Evolutionary conservation across 345 rosid genomes (phyloP), one percentile per base, ranked within the genome.

Genomic region (Bruguiera parviflora): DNA sequence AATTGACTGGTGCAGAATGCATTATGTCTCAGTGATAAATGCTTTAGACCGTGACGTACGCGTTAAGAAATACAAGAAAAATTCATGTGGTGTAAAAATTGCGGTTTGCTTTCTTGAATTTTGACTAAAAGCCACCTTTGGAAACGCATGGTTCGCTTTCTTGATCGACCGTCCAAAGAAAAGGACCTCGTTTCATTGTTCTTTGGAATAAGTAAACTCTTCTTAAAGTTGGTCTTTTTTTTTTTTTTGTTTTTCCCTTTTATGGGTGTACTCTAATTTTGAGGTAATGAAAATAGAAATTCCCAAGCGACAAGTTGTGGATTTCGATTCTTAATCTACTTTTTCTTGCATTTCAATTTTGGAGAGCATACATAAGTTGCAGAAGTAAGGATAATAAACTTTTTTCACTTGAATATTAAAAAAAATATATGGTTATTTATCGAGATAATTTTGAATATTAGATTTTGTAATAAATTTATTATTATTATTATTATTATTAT

Each of bases 141-240:
- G 10, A 24, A 56, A 22, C 29, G 10, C 58, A 56, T 10, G 29
- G 22, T 56, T 56, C 59, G 59, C 59, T 56, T 24, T 22, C 59
- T 27, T 15, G 25, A 24, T 56, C 59, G 18, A 56, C 59, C 59
- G 59, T 56, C 59, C 59, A 56, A 56, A 56, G 29, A 56, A 20
- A 56, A 56, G 28, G 18, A 16, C 27, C 58, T 6, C 58, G 1
- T 37, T 10, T 39, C 11, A 37, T 37, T 37, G 11, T 3, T 22
- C 29, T 22, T 55, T 56, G 25, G 29, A 56, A 24, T 56, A 3
- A 5, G 29, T 56, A 24, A 56, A 56, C 29, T 56, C 29, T 43
- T 43, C 16, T 43, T 2, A 55, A 56, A 56, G 28, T 55, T 28
- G 1, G 58, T 55, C 21, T 21, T 2, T 8, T 22, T 22, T 8